phyloP scores from a whole-genome alignment of 192 early-diverging fungal species.

The Linnemannia exigua region DNA sequence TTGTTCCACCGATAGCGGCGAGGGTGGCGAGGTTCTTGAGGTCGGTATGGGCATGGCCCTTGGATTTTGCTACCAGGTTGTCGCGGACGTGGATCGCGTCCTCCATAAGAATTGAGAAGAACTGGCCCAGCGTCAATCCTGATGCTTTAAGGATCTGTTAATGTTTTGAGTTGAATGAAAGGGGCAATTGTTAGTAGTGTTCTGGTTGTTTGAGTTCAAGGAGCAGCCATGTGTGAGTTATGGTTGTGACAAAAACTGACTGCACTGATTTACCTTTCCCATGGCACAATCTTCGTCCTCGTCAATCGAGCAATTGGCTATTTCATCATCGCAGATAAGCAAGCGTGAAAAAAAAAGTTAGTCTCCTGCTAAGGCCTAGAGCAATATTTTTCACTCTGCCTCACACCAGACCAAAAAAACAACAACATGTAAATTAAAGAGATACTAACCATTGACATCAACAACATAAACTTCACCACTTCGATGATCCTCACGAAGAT shows the following conservation, averaged over 20 bases:
- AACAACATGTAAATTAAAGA: background rate
- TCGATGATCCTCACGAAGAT: conserved; percentile 47
- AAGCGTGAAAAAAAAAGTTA: background rate
- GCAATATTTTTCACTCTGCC: too few relatives aligned
- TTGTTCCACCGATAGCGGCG: background rate
- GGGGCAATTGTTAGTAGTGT: too few relatives aligned
- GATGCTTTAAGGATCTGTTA: conserved; percentile 39
- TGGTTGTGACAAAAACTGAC: too few relatives aligned
- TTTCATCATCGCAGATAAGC: background rate
- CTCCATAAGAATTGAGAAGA: conserved; percentile 37
- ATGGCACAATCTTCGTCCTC: conserved; percentile 41
- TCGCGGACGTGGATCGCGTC: conserved; percentile 30
- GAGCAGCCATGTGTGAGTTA: background rate
- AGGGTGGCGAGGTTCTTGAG: background rate
- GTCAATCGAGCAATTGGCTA: conserved; percentile 42
- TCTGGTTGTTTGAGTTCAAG: background rate
- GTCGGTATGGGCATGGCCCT: background rate
- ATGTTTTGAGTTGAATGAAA: background rate
- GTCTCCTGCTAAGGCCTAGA: too few relatives aligned
- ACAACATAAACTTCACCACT: conserved; percentile 37
- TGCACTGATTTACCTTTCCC: conserved; percentile 53
- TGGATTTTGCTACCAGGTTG: conserved; percentile 5
- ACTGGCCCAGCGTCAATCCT: conserved; percentile 21
- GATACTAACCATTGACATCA: conserved; percentile 43
- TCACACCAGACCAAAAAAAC: background rate